Conservation (phyloP, 2,329 filamentous ascomycete species). For the Drechmeria coniospora region DNA sequence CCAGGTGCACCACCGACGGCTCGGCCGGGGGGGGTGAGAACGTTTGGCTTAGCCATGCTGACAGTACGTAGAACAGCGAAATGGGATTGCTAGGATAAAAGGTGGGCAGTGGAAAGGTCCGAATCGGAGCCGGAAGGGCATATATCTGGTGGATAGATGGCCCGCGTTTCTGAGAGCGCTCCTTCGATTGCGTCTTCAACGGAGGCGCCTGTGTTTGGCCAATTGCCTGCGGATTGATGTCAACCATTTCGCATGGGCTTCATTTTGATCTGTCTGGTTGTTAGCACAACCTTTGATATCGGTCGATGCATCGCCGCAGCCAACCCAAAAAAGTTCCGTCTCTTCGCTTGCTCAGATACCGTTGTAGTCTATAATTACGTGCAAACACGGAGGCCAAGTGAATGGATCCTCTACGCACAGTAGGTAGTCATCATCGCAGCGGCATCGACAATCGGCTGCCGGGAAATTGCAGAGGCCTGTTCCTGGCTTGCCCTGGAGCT, state of each 20-base stretch:
- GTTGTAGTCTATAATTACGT: conserved; percentile 78
- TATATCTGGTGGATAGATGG: conserved; percentile 57
- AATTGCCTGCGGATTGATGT: conserved; percentile 18
- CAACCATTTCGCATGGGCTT: conserved; percentile 27
- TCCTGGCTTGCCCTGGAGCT: not conserved
- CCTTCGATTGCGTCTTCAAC: conserved; percentile 5
- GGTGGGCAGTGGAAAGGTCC: conserved; percentile 67
- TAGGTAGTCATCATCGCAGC: conserved; percentile 45
- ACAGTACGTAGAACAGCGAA: conserved; percentile 67
- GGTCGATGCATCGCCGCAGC: no score
- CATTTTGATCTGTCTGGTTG: conserved; percentile 38
- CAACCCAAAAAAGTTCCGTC: no score
- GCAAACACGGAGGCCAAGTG: conserved; percentile 46
- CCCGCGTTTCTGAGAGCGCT: conserved; percentile 16
- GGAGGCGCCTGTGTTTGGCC: conserved; percentile 6
- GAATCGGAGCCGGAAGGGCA: conserved; percentile 62
- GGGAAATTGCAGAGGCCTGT: conserved; percentile 7
- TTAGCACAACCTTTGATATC: no score
- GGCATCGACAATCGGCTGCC: conserved; percentile 1
- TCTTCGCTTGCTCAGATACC: no score
- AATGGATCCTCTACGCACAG: conserved; percentile 44
- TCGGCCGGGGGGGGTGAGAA: conserved; percentile 52
- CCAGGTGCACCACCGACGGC: conserved; percentile 48
- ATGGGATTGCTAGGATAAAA: conserved; percentile 89
- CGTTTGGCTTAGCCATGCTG: conserved; percentile 61